Evolutionary conservation across 495 filamentous ascomycete genomes (phyloP).

Genomic region (Aspergillus asperescens): DNA sequence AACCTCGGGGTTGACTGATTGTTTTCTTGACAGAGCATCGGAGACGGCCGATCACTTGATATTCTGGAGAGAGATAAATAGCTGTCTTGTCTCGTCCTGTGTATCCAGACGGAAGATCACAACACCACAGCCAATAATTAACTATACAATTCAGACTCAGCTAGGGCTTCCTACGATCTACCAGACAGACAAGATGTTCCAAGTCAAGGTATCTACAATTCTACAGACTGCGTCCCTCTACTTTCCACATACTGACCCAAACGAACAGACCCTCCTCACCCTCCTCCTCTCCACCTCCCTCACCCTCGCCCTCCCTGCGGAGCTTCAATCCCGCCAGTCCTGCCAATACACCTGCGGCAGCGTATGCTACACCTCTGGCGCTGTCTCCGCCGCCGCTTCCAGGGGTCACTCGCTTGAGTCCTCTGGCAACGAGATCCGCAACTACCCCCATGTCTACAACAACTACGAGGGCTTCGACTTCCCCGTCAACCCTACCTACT

Average conservation of each 20-base stretch:
- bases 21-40: background rate
- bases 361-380: conserved; percentile 42
- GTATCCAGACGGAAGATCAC: background rate
- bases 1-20: background rate
- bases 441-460: conserved; percentile 68
- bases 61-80: background rate
- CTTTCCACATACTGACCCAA: background rate
- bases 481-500: conserved; percentile 56
- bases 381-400: conserved; percentile 45
- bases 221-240: too few relatives aligned
- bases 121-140: background rate
- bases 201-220: conserved; percentile 1
- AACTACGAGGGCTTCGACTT: conserved; percentile 71
- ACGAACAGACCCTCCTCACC: conserved; percentile 12
- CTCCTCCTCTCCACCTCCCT: conserved; percentile 29
- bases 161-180: background rate
- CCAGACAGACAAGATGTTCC: background rate
- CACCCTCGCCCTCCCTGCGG: conserved; percentile 41
- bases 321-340: conserved; percentile 38
- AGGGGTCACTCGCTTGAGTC: conserved; percentile 47
- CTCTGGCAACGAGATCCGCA: conserved; percentile 42
- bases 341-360: conserved; percentile 49
- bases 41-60: background rate
- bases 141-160: background rate
- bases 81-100: background rate